A percentile compares a stretch with the other conserved stretches of the same genome.
These are phyloP conservation scores for Cordyceps fumosorosea DNA, from an alignment of 2,329 filamentous ascomycete species.

Conservation along the genomic window DNA sequence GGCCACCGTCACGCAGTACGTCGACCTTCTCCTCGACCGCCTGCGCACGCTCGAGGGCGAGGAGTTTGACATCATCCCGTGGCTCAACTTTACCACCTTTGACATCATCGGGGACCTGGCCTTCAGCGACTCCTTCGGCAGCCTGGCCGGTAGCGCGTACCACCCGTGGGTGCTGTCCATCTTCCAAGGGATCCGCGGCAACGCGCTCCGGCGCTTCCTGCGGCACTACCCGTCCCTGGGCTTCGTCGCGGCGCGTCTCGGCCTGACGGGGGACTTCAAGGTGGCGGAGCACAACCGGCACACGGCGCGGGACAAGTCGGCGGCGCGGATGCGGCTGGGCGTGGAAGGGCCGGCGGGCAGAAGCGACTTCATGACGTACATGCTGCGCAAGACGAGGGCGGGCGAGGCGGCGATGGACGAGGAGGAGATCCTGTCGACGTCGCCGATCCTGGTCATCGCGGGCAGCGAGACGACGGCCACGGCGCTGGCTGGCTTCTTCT, in stretches of 20 bases:
- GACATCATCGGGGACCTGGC: conserved; percentile 36
- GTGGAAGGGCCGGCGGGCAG: background rate
- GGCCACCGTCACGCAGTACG: conserved; percentile 20
- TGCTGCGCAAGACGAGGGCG: conserved; percentile 26
- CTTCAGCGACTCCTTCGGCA: conserved; percentile 36
- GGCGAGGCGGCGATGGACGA: conserved; percentile 24
- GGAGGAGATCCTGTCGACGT: conserved; percentile 28
- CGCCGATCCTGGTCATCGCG: conserved; percentile 21
- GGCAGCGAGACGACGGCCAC: conserved; percentile 31
- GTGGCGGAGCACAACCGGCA: background rate
- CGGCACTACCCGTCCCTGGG: background rate
- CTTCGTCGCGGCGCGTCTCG: background rate
- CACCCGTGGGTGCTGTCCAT: conserved; percentile 23
- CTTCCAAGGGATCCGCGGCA: conserved; percentile 14
- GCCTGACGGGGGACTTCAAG: background rate
- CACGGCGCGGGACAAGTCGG: conserved; percentile 19
- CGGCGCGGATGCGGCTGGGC: background rate
- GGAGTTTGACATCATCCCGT: conserved; percentile 23
- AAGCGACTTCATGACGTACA: conserved; percentile 21
- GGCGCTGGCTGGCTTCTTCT: conserved; percentile 23
- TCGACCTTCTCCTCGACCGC: conserved; percentile 21
- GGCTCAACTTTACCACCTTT: conserved; percentile 33
- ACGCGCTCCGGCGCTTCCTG: conserved; percentile 14
- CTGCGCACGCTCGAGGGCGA: conserved; percentile 16
- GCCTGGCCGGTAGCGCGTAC: conserved; percentile 23